Evolutionary conservation across 208 protist genomes (phyloP).

Genomic region (Lotmaria passim): DNA sequence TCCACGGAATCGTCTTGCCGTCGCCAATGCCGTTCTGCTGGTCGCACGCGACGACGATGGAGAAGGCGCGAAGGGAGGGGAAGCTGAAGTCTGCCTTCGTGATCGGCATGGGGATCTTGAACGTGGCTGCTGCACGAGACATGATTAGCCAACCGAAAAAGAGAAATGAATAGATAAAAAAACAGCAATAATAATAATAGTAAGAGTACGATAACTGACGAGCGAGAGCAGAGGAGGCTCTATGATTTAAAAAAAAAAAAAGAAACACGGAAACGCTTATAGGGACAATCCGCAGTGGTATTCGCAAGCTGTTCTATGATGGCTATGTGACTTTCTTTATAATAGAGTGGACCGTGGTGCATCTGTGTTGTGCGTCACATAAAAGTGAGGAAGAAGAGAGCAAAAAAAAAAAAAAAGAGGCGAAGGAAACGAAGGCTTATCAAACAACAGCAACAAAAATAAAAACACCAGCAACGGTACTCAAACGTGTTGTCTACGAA

Average conservation of each 20-base stretch:
- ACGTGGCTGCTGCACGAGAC: constrained; percentile 28
- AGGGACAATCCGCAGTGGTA: no score
- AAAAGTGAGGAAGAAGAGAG: no score
- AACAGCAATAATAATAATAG: background rate
- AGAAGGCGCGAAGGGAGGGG: constrained; percentile 68
- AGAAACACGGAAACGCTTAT: background rate
- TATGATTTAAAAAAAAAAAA: background rate
- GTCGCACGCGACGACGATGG: constrained; percentile 78
- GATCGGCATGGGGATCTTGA: constrained; percentile 78
- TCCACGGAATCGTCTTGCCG: constrained; percentile 82
- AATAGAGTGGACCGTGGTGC: no score
- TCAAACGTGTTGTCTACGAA: no score
- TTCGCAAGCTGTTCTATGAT: no score
- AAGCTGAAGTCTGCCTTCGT: constrained; percentile 54
- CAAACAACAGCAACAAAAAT: no score
- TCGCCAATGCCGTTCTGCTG: constrained; percentile 81
- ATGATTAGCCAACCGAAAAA: background rate
- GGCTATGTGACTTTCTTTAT: no score
- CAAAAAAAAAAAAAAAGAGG: no score
- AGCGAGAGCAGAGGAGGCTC: background rate
- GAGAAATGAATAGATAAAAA: constrained; percentile 3
- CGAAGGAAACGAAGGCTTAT: no score
- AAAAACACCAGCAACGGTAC: no score
- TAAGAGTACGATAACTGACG: constrained; percentile 1
- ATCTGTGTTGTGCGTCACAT: no score